phyloP scores from a whole-genome alignment of 73 alveolate species.

The Paramecium sonneborni region DNA sequence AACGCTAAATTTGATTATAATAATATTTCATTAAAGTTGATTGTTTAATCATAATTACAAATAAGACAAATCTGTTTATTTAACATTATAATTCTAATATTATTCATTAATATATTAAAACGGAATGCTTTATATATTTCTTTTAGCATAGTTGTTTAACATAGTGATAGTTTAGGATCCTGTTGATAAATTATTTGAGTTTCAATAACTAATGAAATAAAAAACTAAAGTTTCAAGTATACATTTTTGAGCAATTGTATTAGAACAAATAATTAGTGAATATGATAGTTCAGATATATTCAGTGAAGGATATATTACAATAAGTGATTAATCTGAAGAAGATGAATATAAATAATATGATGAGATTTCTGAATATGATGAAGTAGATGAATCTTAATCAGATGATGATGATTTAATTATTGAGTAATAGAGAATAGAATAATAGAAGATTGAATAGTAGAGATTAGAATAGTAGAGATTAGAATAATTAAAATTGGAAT shows the following conservation, averaged over 20 bases:
- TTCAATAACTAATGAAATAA: neutral
- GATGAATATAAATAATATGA: neutral
- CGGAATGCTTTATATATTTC: no score
- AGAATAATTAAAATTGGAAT: neutral
- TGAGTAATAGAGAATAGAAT: no score
- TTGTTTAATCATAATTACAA: no score
- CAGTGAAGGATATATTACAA: neutral
- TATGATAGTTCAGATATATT: neutral
- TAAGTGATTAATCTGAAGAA: neutral
- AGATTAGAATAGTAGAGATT: neutral
- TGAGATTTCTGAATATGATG: neutral
- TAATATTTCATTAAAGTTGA: no score
- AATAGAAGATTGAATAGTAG: neutral
- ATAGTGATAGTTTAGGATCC: neutral
- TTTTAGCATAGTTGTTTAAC: neutral
- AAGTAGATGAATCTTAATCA: neutral
- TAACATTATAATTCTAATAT: no score
- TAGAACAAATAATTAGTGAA: neutral
- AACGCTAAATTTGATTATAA: no score
- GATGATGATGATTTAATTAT: no score
- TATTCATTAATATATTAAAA: no score
- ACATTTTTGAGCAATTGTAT: neutral
- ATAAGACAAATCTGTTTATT: no score
- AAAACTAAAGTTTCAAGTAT: slow-evolving; percentile 8
- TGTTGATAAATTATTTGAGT: neutral